Evolutionary conservation across 2,329 filamentous ascomycete genomes (phyloP).

Genomic region (Cryphonectria naterciae): DNA sequence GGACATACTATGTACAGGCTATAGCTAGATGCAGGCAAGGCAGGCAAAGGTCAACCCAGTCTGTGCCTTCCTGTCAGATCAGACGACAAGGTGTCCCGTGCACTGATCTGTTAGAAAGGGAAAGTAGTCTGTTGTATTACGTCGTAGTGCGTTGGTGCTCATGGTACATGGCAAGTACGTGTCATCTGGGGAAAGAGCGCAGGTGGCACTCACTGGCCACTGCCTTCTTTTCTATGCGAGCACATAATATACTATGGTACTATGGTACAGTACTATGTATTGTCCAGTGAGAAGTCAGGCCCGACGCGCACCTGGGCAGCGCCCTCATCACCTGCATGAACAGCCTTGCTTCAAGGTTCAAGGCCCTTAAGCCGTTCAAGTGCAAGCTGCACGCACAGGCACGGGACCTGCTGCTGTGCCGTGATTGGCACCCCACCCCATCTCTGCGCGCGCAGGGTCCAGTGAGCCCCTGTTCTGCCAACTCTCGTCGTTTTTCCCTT

Average conservation of each 20-base stretch:
- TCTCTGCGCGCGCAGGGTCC: not conserved
- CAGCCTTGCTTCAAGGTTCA: not conserved
- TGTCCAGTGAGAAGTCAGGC: not conserved
- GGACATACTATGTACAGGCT: not conserved
- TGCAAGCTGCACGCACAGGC: constrained; percentile 1
- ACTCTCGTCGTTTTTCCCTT: not conserved
- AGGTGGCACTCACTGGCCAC: constrained; percentile 5
- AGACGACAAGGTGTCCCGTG: not conserved
- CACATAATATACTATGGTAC: not conserved
- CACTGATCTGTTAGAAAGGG: not conserved
- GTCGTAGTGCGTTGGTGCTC: not conserved
- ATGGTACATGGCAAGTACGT: not conserved
- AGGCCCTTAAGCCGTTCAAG: not conserved
- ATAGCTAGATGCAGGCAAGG: not conserved
- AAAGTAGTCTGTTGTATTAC: not conserved
- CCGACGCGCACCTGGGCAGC: not conserved
- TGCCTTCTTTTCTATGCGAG: not conserved
- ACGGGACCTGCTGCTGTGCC: constrained; percentile 1
- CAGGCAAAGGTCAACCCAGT: not conserved
- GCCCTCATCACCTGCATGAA: constrained; percentile 3
- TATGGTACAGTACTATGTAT: too few relatives aligned
- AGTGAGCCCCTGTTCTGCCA: not conserved
- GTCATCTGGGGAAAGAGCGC: constrained; percentile 3
- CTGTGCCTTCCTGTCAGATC: constrained; percentile 2
- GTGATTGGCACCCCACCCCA: not conserved